Conservation (phyloP, 306 rosid species). For the Cotoneaster glaucophyllus region DNA sequence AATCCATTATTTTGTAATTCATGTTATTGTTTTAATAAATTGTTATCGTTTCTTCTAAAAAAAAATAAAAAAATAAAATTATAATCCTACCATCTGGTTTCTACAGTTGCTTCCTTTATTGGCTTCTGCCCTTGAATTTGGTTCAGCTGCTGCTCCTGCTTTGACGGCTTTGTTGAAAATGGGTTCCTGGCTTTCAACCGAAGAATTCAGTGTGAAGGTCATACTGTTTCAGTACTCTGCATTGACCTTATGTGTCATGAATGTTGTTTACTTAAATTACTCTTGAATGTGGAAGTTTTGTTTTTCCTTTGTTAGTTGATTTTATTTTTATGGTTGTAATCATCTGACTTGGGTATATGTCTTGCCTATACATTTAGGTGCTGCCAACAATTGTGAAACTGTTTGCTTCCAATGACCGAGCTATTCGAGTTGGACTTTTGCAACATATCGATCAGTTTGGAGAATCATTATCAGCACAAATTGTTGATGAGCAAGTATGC, state of each 20-base stretch:
- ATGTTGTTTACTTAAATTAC: not conserved
- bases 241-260: not conserved
- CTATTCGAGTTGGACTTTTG: slow-evolving; percentile 82
- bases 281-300: not conserved
- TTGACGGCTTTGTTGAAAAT: slow-evolving; percentile 92
- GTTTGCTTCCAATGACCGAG: slow-evolving; percentile 93
- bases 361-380: slow-evolving; percentile 40
- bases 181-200: slow-evolving; percentile 91
- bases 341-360: slow-evolving; percentile 13
- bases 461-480: slow-evolving; percentile 77
- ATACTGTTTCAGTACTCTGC: slow-evolving; percentile 9
- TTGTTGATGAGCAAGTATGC: slow-evolving; percentile 87
- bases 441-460: slow-evolving; percentile 97
- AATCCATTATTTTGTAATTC: not conserved
- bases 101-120: slow-evolving; percentile 91
- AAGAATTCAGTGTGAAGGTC: slow-evolving; percentile 83
- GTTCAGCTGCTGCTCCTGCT: slow-evolving; percentile 98
- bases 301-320: not conserved
- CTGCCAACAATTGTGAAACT: slow-evolving; percentile 85
- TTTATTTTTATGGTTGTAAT: slow-evolving; percentile 13
- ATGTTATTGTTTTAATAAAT: no score
- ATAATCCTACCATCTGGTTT: slow-evolving; percentile 34
- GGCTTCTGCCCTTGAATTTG: slow-evolving; percentile 99
- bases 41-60: no score
- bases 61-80: not conserved